Evolutionary conservation across 23 red algal genomes (phyloP).

Genomic region (Chondrus crispus): DNA sequence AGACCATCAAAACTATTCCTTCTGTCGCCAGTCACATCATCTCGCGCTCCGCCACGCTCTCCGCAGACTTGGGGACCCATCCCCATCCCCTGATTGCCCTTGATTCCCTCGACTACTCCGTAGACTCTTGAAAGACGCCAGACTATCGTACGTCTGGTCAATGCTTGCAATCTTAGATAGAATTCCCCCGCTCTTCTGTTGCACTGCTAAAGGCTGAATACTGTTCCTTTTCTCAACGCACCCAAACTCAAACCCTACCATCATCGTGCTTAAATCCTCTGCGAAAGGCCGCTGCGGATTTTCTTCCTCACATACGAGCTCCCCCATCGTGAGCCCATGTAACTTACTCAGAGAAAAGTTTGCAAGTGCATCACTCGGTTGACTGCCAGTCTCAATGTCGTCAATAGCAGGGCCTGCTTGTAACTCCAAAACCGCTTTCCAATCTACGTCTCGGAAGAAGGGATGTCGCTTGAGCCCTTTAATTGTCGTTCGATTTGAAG

Average conservation of each 20-base stretch:
- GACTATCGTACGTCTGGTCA: too few species aligned
- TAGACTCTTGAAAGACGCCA: too few species aligned
- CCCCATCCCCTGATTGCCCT: too few species aligned
- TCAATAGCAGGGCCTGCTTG: not conserved
- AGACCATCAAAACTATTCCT: too few species aligned
- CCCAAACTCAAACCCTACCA: constrained; percentile 54
- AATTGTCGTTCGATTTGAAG: not conserved
- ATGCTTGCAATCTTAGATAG: constrained; percentile 15
- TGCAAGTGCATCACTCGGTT: not conserved
- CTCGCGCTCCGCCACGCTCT: too few species aligned
- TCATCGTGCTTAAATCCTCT: not conserved
- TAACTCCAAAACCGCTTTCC: constrained; percentile 15
- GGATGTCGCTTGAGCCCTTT: not conserved
- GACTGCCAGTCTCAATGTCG: not conserved
- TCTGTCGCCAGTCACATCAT: too few species aligned
- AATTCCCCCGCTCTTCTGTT: constrained; percentile 27
- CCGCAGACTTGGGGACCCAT: too few species aligned
- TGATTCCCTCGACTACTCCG: too few species aligned
- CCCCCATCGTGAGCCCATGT: constrained; percentile 37
- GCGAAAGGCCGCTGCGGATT: too few species aligned
- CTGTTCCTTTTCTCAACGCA: not conserved
- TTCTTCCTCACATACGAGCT: constrained; percentile 7
- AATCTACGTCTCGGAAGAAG: constrained; percentile 47
- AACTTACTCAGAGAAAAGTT: constrained; percentile 57
- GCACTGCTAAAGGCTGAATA: not conserved